Percentiles rank a stretch among this genome's conserved stretches.
Evolutionary conservation across 345 rosid species (phyloP).

Genomic region (Populus deltoides): DNA sequence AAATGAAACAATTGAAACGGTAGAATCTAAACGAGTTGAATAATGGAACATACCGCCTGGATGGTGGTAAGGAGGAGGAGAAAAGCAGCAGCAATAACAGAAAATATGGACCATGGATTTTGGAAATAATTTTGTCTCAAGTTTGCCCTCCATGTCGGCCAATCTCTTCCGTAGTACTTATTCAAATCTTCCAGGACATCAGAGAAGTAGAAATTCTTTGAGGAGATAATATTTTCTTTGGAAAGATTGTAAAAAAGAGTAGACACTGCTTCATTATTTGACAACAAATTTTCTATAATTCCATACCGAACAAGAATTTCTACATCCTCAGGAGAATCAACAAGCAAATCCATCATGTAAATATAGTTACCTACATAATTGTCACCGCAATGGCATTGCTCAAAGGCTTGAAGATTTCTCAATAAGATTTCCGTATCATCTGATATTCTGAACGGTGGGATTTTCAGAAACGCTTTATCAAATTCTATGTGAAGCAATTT

Average conservation of each 20-base stretch:
- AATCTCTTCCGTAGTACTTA: neutral
- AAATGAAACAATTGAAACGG: no score
- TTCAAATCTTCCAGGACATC: constrained; percentile 1
- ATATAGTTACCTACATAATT: neutral
- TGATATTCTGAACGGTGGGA: neutral
- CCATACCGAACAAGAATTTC: constrained; percentile 3
- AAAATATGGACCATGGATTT: no score
- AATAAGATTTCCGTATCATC: neutral
- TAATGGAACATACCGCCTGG: no score
- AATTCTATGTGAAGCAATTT: constrained; percentile 15
- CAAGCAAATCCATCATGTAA: constrained; percentile 4
- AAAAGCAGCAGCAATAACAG: no score
- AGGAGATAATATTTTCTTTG: neutral
- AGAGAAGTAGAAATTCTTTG: neutral
- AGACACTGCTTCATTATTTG: neutral
- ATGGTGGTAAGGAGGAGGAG: no score
- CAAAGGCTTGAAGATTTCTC: constrained; percentile 18
- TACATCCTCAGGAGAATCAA: constrained; percentile 11
- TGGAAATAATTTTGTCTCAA: no score
- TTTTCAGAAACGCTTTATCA: constrained; percentile 14
- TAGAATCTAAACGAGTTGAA: no score
- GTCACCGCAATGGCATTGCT: constrained; percentile 6
- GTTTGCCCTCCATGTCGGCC: no score
- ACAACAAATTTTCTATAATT: neutral
- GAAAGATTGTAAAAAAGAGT: constrained; percentile 9